Conservation (phyloP, 2,329 filamentous ascomycete genomes). For the Ophiostoma angusticollis region DNA sequence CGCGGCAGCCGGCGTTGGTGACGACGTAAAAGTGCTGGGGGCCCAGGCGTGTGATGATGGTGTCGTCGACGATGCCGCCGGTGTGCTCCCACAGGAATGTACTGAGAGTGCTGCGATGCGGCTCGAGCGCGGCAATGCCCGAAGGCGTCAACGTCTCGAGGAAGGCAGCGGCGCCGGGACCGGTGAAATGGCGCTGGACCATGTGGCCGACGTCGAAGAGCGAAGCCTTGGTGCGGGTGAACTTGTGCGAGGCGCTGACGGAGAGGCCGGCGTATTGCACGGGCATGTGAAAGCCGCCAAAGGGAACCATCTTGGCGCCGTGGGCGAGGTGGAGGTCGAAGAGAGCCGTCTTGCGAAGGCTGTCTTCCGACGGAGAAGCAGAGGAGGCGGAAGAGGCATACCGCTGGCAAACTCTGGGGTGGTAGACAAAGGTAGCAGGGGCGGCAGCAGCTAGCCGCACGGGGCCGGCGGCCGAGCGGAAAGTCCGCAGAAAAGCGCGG, state of each 20-base stretch:
- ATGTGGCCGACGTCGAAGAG: constrained; percentile 96
- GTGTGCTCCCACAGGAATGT: constrained; percentile 64
- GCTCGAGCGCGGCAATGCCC: constrained; percentile 48
- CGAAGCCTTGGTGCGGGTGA: constrained; percentile 77
- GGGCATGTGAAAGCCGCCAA: constrained; percentile 86
- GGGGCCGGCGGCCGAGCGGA: background rate
- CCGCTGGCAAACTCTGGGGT: background rate
- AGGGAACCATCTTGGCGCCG: constrained; percentile 92
- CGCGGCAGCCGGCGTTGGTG: constrained; percentile 83
- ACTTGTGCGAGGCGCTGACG: constrained; percentile 75
- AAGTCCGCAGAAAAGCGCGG: constrained; percentile 3
- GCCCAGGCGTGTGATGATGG: constrained; percentile 71
- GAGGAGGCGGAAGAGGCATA: background rate
- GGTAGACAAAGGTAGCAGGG: background rate
- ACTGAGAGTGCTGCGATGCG: constrained; percentile 69
- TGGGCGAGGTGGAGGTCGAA: constrained; percentile 40
- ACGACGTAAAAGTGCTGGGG: constrained; percentile 78
- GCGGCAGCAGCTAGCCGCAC: background rate
- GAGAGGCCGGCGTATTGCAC: constrained; percentile 71
- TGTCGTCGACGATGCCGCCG: constrained; percentile 91
- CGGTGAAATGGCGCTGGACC: constrained; percentile 79
- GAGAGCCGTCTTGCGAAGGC: constrained; percentile 22
- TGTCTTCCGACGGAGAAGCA: background rate
- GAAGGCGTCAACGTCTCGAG: constrained; percentile 76
- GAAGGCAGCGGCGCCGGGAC: constrained; percentile 67